Evolutionary conservation across 176 grass and related monocot genomes (phyloP).

Genomic region (Phyllostachys edulis): DNA sequence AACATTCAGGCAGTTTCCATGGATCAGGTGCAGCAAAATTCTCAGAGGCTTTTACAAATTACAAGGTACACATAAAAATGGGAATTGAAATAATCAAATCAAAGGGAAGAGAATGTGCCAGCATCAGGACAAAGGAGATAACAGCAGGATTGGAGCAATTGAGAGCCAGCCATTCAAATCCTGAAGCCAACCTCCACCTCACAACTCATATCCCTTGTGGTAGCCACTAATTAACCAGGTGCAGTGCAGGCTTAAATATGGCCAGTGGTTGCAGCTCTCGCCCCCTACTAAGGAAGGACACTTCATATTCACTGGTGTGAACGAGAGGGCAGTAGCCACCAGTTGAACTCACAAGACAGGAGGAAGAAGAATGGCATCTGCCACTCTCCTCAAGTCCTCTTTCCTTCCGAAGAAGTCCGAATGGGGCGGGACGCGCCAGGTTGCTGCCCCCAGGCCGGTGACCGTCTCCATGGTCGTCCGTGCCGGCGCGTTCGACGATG

Average conservation of each 20-base stretch:
- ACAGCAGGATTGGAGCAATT: constrained; percentile 45
- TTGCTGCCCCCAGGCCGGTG: constrained; percentile 21
- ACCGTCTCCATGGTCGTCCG: constrained; percentile 67
- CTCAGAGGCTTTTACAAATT: not conserved
- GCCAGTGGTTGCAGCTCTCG: constrained; percentile 24
- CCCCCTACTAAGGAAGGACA: not conserved
- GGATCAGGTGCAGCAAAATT: constrained; percentile 15
- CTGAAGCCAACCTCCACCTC: constrained; percentile 57
- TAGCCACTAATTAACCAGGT: not conserved
- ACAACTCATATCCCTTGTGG: constrained; percentile 70
- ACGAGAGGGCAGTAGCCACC: not conserved
- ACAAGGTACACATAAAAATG: not conserved
- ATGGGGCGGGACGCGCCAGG: constrained; percentile 46
- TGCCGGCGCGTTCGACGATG: constrained; percentile 77
- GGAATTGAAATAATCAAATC: not conserved
- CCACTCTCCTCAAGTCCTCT: constrained; percentile 81
- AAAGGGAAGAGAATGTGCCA: not conserved
- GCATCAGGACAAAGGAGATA: constrained; percentile 39
- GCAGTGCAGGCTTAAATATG: constrained; percentile 40
- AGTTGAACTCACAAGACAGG: not conserved
- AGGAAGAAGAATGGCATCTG: constrained; percentile 57
- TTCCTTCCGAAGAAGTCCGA: constrained; percentile 83
- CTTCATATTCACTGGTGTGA: not conserved
- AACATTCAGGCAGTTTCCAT: constrained; percentile 13
- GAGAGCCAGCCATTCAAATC: constrained; percentile 53